Evolutionary conservation across 164 flowering plant genomes (phyloP), one percentile per base, ranked within the genome.

Genomic region (Stephania yunnanensis): DNA sequence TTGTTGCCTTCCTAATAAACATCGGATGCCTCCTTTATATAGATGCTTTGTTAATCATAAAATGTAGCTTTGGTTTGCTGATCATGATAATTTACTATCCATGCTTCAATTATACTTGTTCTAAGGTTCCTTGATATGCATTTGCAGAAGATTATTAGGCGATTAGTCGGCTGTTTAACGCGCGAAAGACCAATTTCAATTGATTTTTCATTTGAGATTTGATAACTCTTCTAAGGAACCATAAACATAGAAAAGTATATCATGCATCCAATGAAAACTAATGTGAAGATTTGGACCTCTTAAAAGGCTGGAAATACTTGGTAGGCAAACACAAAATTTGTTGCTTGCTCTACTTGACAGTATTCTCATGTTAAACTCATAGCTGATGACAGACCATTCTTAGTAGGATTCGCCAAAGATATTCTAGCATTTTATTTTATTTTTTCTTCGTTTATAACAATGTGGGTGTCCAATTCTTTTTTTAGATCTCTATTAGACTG

Each of bases 1-100:
- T 67, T 71, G 68, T 64, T 70, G 66, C 73, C 44, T 75, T 68
- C 73, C 75, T 76, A 77, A 77, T 71, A 79, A 76, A 70, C 78
- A 72, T 68, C 65, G 22, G 69, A 30, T 65, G 31, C 48, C 72
- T 44, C 64, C 77, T 10, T 64, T 22, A 30, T 46, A 17, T 25
- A 48, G 64, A 66, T 44, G 66, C 74, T 72, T 77, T 65, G 29
- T n/a, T 72, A 30, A 12, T 69, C 67, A 52, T 25, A 46, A 48
- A 10, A 8, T 71, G 68, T 70, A 42, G 46, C 48, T 71, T 74
- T 29, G 48, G 29, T 29, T n/a, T 75, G 75, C 78, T 70, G 70
- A 66, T 74, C 69, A 70, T 71, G 44, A 42, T 25, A 10, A 7
- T 61, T 76, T 44, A 70, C 45, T 61, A 46, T 63, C 50, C 70